Conservation (phyloP, 1,284 basidiomycete genomes). For the Agroathelia rolfsii region DNA sequence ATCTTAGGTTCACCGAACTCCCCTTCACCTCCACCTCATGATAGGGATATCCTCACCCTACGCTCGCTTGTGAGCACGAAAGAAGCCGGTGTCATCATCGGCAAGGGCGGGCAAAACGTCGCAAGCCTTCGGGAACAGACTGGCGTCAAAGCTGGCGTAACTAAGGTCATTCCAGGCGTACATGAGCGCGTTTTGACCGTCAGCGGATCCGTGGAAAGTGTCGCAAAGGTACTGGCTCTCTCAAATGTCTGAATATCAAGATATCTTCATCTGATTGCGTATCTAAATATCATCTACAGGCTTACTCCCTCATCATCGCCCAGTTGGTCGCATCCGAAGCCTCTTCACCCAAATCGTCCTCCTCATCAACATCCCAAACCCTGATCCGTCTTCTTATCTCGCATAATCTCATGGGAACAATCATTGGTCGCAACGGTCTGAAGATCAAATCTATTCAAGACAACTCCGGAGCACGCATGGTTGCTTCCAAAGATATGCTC, state of each 20-base stretch:
- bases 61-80: constrained; percentile 92
- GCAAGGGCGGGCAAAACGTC: constrained; percentile 94
- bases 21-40: constrained; percentile 52
- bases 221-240: constrained; percentile 63
- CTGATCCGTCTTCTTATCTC: constrained; percentile 94
- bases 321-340: constrained; percentile 79
- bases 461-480: constrained; percentile 91
- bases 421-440: constrained; percentile 93
- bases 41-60: constrained; percentile 71
- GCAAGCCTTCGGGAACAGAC: constrained; percentile 92
- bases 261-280: constrained; percentile 11
- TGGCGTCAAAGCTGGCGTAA: constrained; percentile 96
- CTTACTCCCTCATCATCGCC: constrained; percentile 89
- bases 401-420: constrained; percentile 98
- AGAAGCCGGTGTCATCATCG: constrained; percentile 95
- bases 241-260: constrained; percentile 5
- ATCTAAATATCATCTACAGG: constrained; percentile 46
- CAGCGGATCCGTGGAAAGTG: constrained; percentile 82
- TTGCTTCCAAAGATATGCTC: constrained; percentile 97
- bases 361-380: constrained; percentile 66
- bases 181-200: constrained; percentile 96
- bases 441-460: constrained; percentile 99
- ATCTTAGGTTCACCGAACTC: constrained; percentile 44
- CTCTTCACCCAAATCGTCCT: constrained; percentile 52
- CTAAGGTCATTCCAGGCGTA: constrained; percentile 95